Conservation (phyloP, 805 yeast genomes). For the Maudiozyma saulgeensis region DNA sequence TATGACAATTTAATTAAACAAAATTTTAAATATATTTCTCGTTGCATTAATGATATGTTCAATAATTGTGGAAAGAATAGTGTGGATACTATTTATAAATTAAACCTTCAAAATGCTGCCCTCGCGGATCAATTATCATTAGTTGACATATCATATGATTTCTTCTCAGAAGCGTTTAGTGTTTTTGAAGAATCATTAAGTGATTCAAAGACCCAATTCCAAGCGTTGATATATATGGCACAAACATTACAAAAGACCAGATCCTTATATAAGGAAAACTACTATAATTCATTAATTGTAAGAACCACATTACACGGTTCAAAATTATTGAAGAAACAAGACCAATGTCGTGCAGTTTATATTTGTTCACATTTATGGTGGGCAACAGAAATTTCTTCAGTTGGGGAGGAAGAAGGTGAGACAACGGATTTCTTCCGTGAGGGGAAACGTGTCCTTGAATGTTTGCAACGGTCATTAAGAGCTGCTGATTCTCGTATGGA, state of each 20-base stretch:
- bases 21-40: conserved; percentile 66
- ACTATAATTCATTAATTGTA: conserved; percentile 70
- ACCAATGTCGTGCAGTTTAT: conserved; percentile 84
- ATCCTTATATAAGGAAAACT: conserved; percentile 34
- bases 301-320: conserved; percentile 83
- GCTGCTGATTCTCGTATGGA: conserved; percentile 95
- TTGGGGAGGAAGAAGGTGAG: conserved; percentile 37
- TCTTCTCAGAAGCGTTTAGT: conserved; percentile 79
- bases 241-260: conserved; percentile 45
- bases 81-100: conserved; percentile 30
- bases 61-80: conserved; percentile 16
- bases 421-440: conserved; percentile 34
- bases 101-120: conserved; percentile 58
- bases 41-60: conserved; percentile 59
- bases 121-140: conserved; percentile 69
- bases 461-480: conserved; percentile 77
- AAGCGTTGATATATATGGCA: conserved; percentile 41
- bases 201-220: conserved; percentile 46
- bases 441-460: conserved; percentile 76
- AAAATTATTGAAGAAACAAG: conserved; percentile 80
- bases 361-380: conserved; percentile 89
- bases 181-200: conserved; percentile 62
- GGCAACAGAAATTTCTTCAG: conserved; percentile 56
- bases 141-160: conserved; percentile 74
- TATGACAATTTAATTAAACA: conserved; percentile 31